Base-by-base conservation (phyloP, 2,329 filamentous ascomycete genomes). In the Microsporum audouinii region DNA sequence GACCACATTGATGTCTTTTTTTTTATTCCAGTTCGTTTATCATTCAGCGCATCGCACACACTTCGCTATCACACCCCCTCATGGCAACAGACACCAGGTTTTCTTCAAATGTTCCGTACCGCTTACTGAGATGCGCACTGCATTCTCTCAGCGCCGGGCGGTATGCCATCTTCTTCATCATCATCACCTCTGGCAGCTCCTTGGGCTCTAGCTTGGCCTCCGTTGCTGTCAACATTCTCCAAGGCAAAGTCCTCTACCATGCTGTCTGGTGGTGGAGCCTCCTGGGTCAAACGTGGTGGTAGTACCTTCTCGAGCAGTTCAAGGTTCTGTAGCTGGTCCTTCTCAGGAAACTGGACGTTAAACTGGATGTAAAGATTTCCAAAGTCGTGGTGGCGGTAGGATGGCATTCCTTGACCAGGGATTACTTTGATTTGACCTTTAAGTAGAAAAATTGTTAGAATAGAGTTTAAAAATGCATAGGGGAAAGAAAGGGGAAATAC, bases 361-460 rank as follows among this genome's bases (percentile, higher is more conserved):
- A 99, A 99, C 73, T 95, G 90, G 71, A 99, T 91, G 80, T 94
- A 99, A 69, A 99, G 81, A 78, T 99, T 96, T 71, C 94, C 94
- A 72, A 84, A 86, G 76, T 97, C 89, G 80, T 99, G 94, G 76
- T 97, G 94, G 69, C 94, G 86, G 76, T 85, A 88, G 2, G 94
- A 95, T 47, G 94, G 94, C 94, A 99, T 99, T 74, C 94, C 94
- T 78, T 99, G 94, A 66, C 91, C 91, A 66, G 89, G 89, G 70
- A 99, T 87, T 76, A 96, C 88, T 80, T 96, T 97, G 73, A 97
- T 84, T 67, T 89, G 81, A 68, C 89, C 94, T 96, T 68, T 60
- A 61, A 43, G 56, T 12, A 0, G 33, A 51, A 63, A 58, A 17
- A 59, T 7, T 31, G 57, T 63, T 61, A 63, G 60, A 31, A 7